phyloP scores from a whole-genome alignment of 1,284 basidiomycete genomes.

The Vanrija sp. region DNA sequence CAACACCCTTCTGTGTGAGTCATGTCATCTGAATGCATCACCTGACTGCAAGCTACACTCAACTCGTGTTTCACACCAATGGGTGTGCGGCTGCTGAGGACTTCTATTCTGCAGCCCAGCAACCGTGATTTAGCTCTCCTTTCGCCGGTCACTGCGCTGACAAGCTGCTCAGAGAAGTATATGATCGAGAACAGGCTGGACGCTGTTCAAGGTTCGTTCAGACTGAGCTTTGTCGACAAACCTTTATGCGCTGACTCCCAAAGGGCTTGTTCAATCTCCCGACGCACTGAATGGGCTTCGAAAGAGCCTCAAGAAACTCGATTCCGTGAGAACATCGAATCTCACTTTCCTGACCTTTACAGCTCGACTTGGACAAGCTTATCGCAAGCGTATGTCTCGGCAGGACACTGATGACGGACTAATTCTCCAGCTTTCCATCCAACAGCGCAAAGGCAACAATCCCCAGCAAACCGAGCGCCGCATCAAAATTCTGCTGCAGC shows the following conservation, averaged over 20 bases:
- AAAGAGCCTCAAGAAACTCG: constrained; percentile 64
- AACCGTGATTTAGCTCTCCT: constrained; percentile 54
- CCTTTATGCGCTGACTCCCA: background rate
- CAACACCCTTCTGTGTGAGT: constrained; percentile 70
- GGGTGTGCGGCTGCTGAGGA: constrained; percentile 72
- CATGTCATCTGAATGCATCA: background rate
- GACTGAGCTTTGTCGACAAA: background rate
- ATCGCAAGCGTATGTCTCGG: constrained; percentile 60
- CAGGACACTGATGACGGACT: background rate
- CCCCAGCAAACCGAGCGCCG: constrained; percentile 20
- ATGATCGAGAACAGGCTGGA: constrained; percentile 76
- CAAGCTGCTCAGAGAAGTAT: constrained; percentile 52
- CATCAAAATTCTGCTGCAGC: constrained; percentile 25
- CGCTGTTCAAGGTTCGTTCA: constrained; percentile 66
- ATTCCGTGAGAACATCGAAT: constrained; percentile 47
- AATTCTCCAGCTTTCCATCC: constrained; percentile 14
- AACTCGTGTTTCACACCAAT: constrained; percentile 84
- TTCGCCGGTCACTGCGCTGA: background rate
- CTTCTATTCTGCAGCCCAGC: constrained; percentile 77
- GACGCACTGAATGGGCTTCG: constrained; percentile 66
- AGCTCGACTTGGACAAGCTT: constrained; percentile 83
- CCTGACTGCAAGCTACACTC: constrained; percentile 52
- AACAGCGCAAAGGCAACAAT: background rate
- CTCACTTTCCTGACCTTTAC: constrained; percentile 14
- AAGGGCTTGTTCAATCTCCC: constrained; percentile 72